Base-by-base conservation (phyloP, 2,329 filamentous ascomycete genomes). In the Pyricularia sp. region DNA sequence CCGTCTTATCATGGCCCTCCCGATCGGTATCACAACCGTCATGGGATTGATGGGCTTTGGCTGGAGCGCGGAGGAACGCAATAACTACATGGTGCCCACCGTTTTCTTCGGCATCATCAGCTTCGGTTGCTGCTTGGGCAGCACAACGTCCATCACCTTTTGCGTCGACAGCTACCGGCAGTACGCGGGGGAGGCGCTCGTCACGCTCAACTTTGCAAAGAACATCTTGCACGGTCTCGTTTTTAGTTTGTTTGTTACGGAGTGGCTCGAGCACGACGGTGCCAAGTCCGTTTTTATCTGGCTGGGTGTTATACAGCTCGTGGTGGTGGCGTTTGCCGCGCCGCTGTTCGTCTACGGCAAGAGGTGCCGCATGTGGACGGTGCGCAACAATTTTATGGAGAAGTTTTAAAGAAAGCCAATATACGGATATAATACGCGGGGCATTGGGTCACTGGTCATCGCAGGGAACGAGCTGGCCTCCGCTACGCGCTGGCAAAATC, bases 341-440 rank as follows among this genome's bases (percentile, higher is more conserved):
- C 94, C 94, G 0, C 93, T 98, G 91, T 98, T 94, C 77, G 92
- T 98, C 25, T 97, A 88, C 75, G 94, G 94, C 23, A 98, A 98
- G 83, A 82, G 93, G 69, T 89, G 90, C n/a, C 84, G 94, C 23
- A 97, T 97, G 92, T 97, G 94, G 94, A 98, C 94, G 0, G 92
- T 94, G 12, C 83, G 92, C 71, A 92, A 85, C 83, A 93, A 92
- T 73, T 81, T 50, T 36, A 94, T 97, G 91, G 93, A 96, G 85
- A 61, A 61, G 58, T 61, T 61, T 17, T 61, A 26, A 26, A 23
- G 17, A 59, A 2, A 59, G 7, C 20, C n/a, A 25, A 55, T 23
- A 55, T 5, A 55, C 55, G 12, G 33, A n/a, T 50, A n/a, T 50
- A 7, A 6, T 50, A 7, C 7, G 20, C 42, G n/a, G 17, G 42